Evolutionary conservation across 1,284 basidiomycete species (phyloP).

Genomic region (Hemileia vastatrix): DNA sequence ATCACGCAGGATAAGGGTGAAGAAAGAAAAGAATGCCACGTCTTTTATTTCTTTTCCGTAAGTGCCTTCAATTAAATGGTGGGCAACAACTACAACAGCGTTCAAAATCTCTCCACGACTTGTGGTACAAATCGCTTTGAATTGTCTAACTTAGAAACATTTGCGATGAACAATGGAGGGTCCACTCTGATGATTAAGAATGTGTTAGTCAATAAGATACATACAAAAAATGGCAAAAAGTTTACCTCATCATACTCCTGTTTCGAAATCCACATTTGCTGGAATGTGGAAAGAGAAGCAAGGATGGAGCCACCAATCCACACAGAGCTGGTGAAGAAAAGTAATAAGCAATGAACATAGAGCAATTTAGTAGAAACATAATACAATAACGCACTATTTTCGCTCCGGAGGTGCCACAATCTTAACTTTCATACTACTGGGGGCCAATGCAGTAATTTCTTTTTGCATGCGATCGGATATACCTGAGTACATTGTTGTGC

Average conservation of each 20-base stretch:
- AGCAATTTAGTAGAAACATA: conserved; percentile 39
- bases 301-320: conserved; percentile 99
- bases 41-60: too few relatives aligned
- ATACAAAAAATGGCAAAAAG: neutral
- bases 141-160: conserved; percentile 23
- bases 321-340: conserved; percentile 54
- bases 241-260: conserved; percentile 24
- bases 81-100: too few relatives aligned
- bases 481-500: conserved; percentile 96
- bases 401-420: conserved; percentile 84
- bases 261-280: conserved; percentile 52
- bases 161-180: conserved; percentile 23
- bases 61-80: too few relatives aligned
- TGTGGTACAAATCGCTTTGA: too few relatives aligned
- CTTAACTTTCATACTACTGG: conserved; percentile 74
- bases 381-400: conserved; percentile 48
- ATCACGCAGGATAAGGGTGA: too few relatives aligned
- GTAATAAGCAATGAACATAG: neutral
- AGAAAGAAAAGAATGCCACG: too few relatives aligned
- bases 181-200: conserved; percentile 8
- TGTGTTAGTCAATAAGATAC: neutral
- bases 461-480: conserved; percentile 97
- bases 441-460: conserved; percentile 80
- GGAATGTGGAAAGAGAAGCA: conserved; percentile 91
- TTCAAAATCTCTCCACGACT: too few relatives aligned